Conservation (phyloP, 495 filamentous ascomycete species). For the Daldinia decipiens region DNA sequence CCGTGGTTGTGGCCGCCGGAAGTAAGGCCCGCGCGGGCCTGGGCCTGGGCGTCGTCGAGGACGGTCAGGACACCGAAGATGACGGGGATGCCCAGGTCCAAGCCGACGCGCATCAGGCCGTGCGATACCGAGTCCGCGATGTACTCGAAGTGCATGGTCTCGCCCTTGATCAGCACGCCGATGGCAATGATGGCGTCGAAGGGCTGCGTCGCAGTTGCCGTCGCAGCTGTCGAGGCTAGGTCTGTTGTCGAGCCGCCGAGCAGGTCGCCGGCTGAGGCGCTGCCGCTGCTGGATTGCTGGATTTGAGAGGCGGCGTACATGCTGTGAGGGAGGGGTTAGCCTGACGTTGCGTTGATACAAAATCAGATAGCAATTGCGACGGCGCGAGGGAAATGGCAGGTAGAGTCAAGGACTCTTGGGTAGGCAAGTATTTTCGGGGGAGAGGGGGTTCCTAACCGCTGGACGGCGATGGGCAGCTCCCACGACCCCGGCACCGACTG, state of each 20-base stretch:
- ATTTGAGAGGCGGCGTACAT: slow-evolving; percentile 88
- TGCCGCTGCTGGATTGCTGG: slow-evolving; percentile 72
- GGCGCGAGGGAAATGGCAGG: slow-evolving; percentile 6
- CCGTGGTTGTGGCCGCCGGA: slow-evolving; percentile 79
- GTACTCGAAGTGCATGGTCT: slow-evolving; percentile 99
- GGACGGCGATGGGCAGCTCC: slow-evolving; percentile 88
- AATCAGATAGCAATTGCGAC: background rate
- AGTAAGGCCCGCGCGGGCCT: slow-evolving; percentile 82
- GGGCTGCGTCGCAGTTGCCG: slow-evolving; percentile 58
- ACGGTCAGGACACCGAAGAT: slow-evolving; percentile 94
- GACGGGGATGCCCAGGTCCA: slow-evolving; percentile 87
- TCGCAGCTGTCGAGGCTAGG: slow-evolving; percentile 54
- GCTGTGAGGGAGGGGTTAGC: slow-evolving; percentile 53
- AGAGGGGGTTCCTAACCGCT: slow-evolving; percentile 64
- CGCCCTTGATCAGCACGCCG: slow-evolving; percentile 95
- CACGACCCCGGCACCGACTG: slow-evolving; percentile 94
- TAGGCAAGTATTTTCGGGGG: background rate
- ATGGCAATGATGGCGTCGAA: slow-evolving; percentile 97
- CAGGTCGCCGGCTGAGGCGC: slow-evolving; percentile 80
- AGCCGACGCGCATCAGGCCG: slow-evolving; percentile 91
- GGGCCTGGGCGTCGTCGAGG: slow-evolving; percentile 85
- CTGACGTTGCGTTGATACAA: background rate
- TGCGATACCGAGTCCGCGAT: slow-evolving; percentile 91
- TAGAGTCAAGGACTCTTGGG: background rate
- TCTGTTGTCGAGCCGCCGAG: slow-evolving; percentile 74